Base-by-base conservation (phyloP, 495 filamentous ascomycete genomes). In the Trichoderma gamsii region DNA sequence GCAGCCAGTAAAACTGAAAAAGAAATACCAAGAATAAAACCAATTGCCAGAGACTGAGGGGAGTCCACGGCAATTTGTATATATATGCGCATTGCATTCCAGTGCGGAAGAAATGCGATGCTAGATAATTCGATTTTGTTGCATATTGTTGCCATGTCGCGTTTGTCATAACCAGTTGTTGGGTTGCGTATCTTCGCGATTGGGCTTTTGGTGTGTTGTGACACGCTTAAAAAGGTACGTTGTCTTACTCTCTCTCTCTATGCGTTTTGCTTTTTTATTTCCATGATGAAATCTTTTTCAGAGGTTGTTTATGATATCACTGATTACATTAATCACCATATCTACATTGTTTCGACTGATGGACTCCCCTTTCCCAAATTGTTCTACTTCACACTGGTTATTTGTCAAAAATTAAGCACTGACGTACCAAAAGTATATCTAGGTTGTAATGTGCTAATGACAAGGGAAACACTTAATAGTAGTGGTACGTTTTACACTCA, bases 301-400 rank as follows among this genome's bases (percentile, higher is more conserved):
- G 77, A 82, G 79, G 80, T 78, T 82, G 80, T 82, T 82, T 80
- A 80, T 82, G 78, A 82, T 68, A 67, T 69, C 71, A 29, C 77
- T 81, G 79, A 79, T 81, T 81, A 78, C 73, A 77, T 67, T 63
- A 75, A 38, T 73, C 75, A 77, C 74, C 76, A 70, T 61, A 76
- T 73, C 72, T 75, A 79, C 77, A 80, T 80, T 81, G 56, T 68
- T 64, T 52, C 44, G 56, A 29, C 56, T 61, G 56, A 61, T 61
- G 56, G 56, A 61, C 13, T 16, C 27, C 56, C 29, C 11, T 61
- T 32, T 18, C 13, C 12, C 13, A 29, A 2, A 2, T 61, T 25
- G 18, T 9, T 0, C 12, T 61, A 15, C 29, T 32, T 29, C 15
- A 0, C 11, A 32, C 16, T 32, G 9, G 23, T 5, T 38, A 0